A percentile compares a stretch with the other conserved stretches of the same genome.
These are phyloP conservation scores for Magnusiomyces paraingens DNA, from an alignment of 1,139 yeast species.

Conservation along the genomic window DNA sequence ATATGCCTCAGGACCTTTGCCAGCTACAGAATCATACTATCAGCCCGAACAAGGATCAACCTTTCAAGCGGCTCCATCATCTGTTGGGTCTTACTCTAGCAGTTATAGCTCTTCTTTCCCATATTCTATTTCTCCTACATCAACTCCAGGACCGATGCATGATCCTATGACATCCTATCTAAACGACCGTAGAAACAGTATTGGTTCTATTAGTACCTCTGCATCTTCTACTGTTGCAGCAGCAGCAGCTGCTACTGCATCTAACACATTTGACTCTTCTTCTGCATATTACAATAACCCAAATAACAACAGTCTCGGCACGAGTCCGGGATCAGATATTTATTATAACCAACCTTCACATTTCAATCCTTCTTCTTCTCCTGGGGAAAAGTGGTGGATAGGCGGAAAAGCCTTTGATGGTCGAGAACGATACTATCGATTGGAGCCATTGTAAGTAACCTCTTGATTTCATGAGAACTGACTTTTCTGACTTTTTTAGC, in stretches of 20 bases:
- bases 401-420: constrained; percentile 31
- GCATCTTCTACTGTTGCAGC: constrained; percentile 1
- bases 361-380: constrained; percentile 12
- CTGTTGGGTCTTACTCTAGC: neutral
- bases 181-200: neutral
- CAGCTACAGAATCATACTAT: neutral
- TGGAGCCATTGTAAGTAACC: constrained; percentile 23
- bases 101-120: neutral
- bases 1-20: neutral
- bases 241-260: constrained; percentile 1
- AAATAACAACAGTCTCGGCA: constrained; percentile 1
- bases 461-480: neutral
- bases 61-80: neutral
- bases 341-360: constrained; percentile 3
- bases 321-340: constrained; percentile 3
- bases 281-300: constrained; percentile 8
- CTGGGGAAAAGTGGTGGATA: constrained; percentile 30
- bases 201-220: neutral
- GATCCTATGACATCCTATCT: neutral
- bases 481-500: neutral
- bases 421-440: constrained; percentile 27
- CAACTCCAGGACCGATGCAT: neutral
- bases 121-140: neutral
- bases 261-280: constrained; percentile 5
- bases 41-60: neutral